Percentiles rank a stretch among this genome's conserved stretches.
These are phyloP conservation scores for Endoconidiophora polonica DNA, from an alignment of 2,329 filamentous ascomycete genomes.

Conservation along the genomic window DNA sequence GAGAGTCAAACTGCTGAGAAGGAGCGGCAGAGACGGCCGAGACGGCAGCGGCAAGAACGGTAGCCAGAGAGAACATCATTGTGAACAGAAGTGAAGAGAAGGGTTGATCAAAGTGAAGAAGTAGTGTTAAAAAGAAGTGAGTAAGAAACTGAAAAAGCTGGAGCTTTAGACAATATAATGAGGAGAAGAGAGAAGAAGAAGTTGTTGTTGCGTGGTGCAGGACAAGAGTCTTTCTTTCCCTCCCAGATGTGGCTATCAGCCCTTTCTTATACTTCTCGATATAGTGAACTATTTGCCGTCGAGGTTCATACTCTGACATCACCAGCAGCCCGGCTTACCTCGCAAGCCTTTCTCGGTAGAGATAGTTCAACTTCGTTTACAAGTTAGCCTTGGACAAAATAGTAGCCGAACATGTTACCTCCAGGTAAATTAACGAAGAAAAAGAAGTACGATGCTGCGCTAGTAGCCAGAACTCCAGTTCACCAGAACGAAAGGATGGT, in stretches of 20 bases:
- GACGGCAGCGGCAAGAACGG: slow-evolving; percentile 6
- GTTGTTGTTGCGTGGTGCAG: background rate
- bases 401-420: no score
- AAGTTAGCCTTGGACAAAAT: no score
- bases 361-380: no score
- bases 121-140: background rate
- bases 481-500: no score
- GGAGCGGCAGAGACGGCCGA: slow-evolving; percentile 8
- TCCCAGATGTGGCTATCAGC: background rate
- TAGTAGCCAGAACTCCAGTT: no score
- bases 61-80: slow-evolving; percentile 11
- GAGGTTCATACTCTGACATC: no score
- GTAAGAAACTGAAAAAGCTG: background rate
- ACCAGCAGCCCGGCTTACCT: no score
- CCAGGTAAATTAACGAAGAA: no score
- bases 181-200: background rate
- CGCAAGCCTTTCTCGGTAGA: no score
- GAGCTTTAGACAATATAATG: background rate
- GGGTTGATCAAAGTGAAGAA: background rate
- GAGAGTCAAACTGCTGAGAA: slow-evolving; percentile 7
- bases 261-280: slow-evolving; percentile 2
- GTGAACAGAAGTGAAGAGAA: slow-evolving; percentile 1
- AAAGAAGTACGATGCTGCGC: no score
- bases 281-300: no score
- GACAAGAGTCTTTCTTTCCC: background rate